Conservation (phyloP, 306 rosid species). For the Elaeagnus macrophylla region DNA sequence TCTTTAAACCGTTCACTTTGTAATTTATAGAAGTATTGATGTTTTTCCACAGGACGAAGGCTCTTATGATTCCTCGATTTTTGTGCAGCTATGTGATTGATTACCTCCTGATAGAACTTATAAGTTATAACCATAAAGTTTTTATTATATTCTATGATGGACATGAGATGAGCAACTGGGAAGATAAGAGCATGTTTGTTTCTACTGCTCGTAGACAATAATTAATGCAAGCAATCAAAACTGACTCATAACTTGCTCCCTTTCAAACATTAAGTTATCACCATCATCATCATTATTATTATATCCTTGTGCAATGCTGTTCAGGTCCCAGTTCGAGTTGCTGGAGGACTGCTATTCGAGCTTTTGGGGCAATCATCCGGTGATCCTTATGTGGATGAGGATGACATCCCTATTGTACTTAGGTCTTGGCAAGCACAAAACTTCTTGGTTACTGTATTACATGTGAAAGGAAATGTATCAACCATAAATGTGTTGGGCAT, state of each 20-base stretch:
- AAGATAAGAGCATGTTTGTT: background rate
- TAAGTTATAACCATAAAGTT: background rate
- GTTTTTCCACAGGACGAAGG: background rate
- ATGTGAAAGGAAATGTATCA: slow-evolving; percentile 56
- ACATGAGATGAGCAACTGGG: background rate
- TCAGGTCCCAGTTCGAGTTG: slow-evolving; percentile 94
- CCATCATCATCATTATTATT: background rate
- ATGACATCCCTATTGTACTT: slow-evolving; percentile 85
- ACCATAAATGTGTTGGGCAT: slow-evolving; percentile 66
- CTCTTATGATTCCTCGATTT: background rate
- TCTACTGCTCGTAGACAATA: background rate
- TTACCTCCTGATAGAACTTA: background rate
- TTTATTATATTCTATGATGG: background rate
- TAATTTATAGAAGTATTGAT: no score
- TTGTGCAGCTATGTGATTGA: background rate
- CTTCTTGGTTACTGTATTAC: slow-evolving; percentile 73
- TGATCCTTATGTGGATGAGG: slow-evolving; percentile 73
- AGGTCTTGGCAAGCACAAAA: slow-evolving; percentile 95
- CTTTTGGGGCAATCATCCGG: slow-evolving; percentile 92
- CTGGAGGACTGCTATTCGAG: slow-evolving; percentile 90
- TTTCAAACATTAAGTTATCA: no score
- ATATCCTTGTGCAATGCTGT: slow-evolving; percentile 7
- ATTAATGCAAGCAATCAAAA: background rate
- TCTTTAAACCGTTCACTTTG: no score
- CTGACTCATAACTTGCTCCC: slow-evolving; percentile 1